phyloP scores from a whole-genome alignment of 768 basidiomycete genomes.

The Mycena galopus region DNA sequence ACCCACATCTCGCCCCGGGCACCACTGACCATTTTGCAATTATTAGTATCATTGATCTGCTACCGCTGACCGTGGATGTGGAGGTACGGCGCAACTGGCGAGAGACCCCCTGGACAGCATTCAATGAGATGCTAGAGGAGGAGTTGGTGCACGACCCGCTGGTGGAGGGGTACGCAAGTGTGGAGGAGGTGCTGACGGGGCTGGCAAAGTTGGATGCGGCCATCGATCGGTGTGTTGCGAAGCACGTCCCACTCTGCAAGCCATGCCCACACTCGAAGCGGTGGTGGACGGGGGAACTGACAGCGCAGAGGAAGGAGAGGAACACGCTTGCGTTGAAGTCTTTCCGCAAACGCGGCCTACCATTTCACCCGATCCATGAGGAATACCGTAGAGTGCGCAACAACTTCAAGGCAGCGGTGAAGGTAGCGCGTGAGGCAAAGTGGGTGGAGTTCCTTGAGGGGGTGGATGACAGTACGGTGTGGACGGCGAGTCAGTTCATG shows the following conservation, averaged over 20 bases:
- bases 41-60: not conserved
- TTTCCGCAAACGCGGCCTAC: not conserved
- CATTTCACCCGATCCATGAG: not conserved
- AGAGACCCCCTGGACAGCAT: not conserved
- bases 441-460: not conserved
- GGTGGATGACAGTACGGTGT: not conserved
- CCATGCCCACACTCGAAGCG: not conserved
- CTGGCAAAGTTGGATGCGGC: not conserved
- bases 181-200: not conserved
- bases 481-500: no score
- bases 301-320: not conserved
- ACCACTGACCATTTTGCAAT: constrained; percentile 10
- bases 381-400: not conserved
- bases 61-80: not conserved
- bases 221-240: not conserved
- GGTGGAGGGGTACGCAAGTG: constrained; percentile 2
- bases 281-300: not conserved
- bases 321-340: not conserved
- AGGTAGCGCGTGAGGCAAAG: not conserved
- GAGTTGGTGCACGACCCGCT: not conserved
- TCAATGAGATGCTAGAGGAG: no score
- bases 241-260: not conserved
- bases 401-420: not conserved
- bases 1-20: not conserved
- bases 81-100: constrained; percentile 4